These are phyloP conservation scores for Botrytis byssoidea DNA, from an alignment of 2,329 filamentous ascomycete species.

Conservation along the genomic window DNA sequence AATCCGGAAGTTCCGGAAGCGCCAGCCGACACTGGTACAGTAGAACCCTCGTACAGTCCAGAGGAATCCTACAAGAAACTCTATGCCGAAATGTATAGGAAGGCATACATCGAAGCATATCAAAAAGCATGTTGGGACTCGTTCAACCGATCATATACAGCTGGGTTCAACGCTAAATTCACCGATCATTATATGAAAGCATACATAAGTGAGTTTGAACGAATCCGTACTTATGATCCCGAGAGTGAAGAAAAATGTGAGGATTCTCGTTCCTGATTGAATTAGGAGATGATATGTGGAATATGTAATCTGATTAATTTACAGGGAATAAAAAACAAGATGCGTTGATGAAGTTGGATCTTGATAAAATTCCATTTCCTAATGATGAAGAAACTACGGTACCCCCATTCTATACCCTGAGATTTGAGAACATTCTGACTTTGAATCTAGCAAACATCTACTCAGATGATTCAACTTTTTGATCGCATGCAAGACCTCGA, in stretches of 20 bases:
- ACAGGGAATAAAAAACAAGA: not conserved
- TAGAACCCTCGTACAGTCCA: not conserved
- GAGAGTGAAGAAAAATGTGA: not conserved
- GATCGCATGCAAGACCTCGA: not conserved
- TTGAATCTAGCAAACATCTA: not conserved
- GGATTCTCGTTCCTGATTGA: not conserved
- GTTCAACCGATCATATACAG: not conserved
- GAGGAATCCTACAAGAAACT: not conserved
- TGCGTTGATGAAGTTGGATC: not conserved
- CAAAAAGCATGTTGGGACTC: not conserved
- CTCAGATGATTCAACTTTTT: not conserved
- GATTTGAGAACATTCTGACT: not conserved
- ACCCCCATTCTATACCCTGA: not conserved
- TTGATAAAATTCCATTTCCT: not conserved
- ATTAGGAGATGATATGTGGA: not conserved
- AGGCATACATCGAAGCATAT: not conserved
- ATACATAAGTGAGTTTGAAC: not conserved
- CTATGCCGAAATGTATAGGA: not conserved
- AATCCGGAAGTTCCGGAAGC: not conserved
- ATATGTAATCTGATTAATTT: not conserved
- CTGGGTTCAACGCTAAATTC: not conserved
- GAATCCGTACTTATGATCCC: not conserved
- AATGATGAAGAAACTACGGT: not conserved
- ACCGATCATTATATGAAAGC: not conserved
- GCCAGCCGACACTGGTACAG: not conserved